Conservation (phyloP, 768 basidiomycete genomes). For the Termitomyces sp. region DNA sequence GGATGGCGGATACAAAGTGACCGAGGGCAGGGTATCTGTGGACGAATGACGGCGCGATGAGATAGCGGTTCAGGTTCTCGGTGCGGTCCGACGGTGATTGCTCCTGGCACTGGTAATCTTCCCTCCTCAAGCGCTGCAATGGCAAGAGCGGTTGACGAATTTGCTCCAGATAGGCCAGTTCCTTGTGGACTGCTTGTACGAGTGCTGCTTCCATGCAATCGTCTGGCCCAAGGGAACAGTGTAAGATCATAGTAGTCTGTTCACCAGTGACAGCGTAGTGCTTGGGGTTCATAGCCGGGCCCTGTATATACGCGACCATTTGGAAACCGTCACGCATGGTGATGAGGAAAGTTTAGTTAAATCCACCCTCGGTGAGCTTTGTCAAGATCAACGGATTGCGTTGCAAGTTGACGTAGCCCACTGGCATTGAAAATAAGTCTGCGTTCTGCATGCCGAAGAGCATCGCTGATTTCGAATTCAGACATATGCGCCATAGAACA, state of each 20-base stretch:
- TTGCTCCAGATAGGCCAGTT: background rate
- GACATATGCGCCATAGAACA: background rate
- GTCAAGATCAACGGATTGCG: background rate
- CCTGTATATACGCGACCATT: too few relatives aligned
- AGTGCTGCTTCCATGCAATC: background rate
- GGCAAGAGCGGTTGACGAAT: background rate
- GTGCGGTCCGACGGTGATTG: background rate
- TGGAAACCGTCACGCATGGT: background rate
- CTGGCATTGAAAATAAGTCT: background rate
- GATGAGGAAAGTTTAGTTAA: background rate
- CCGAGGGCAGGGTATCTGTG: background rate
- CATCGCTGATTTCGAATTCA: background rate
- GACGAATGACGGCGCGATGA: background rate
- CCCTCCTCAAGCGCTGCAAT: background rate
- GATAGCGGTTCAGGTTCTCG: background rate
- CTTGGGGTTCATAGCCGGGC: too few relatives aligned
- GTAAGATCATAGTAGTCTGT: too few relatives aligned
- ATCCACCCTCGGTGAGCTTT: background rate
- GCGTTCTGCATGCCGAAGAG: background rate
- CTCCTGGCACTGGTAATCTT: background rate
- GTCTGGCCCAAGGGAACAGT: background rate
- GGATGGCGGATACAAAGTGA: background rate
- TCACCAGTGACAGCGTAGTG: too few relatives aligned
- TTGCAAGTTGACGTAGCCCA: too few relatives aligned
- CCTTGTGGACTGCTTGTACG: background rate